A percentile compares a stretch with the other conserved stretches of the same genome.
These are phyloP conservation scores for Globomyces pollinis-pini DNA, from an alignment of 192 early-diverging fungal species.

Conservation along the genomic window DNA sequence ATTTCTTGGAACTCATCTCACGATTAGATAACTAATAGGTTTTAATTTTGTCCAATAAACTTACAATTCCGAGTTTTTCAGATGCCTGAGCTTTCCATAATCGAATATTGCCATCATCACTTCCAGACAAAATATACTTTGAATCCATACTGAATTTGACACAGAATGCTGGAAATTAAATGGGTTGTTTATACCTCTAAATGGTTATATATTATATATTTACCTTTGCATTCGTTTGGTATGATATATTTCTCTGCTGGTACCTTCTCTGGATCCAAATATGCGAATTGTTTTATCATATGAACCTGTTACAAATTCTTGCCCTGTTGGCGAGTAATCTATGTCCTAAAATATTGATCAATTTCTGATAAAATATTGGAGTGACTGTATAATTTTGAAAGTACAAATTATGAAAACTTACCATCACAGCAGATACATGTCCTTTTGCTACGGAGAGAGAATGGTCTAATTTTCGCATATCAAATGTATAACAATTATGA, in stretches of 20 bases:
- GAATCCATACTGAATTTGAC: slow-evolving; percentile 91
- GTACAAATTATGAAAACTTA: too few relatives aligned
- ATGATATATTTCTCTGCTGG: slow-evolving; percentile 90
- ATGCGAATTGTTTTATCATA: slow-evolving; percentile 92
- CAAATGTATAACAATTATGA: slow-evolving; percentile 94
- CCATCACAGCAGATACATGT: slow-evolving; percentile 88
- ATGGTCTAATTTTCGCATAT: slow-evolving; percentile 90
- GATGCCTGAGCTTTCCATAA: slow-evolving; percentile 94
- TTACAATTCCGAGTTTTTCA: slow-evolving; percentile 68
- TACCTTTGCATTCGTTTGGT: slow-evolving; percentile 95
- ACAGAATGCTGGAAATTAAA: slow-evolving; percentile 58
- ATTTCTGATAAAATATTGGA: slow-evolving; percentile 36
- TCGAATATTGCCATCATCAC: slow-evolving; percentile 95
- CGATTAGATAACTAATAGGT: slow-evolving; percentile 46
- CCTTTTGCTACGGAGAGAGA: slow-evolving; percentile 86
- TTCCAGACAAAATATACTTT: slow-evolving; percentile 90
- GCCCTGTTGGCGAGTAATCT: slow-evolving; percentile 96
- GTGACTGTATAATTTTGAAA: not conserved
- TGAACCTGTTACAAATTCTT: slow-evolving; percentile 90
- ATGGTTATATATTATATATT: too few relatives aligned
- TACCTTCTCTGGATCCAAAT: slow-evolving; percentile 70
- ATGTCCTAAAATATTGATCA: too few relatives aligned
- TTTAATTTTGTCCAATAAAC: not conserved
- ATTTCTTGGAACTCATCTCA: slow-evolving; percentile 71
- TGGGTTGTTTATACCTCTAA: not conserved